Conservation (phyloP, 345 rosid species). For the Euphorbia lathyris region DNA sequence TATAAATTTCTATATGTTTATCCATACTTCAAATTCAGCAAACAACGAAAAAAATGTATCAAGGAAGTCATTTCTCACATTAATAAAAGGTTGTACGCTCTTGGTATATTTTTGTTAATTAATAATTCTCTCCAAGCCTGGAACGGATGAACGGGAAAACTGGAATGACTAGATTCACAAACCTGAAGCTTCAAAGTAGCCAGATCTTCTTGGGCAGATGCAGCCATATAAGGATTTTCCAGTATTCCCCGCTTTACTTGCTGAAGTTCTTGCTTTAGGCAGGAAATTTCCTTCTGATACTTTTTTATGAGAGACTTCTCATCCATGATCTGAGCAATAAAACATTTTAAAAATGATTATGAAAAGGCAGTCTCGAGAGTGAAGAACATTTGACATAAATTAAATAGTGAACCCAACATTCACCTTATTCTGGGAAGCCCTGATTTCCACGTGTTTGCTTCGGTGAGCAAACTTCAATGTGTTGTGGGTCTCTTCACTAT, state of each 20-base stretch:
- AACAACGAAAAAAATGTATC: no score
- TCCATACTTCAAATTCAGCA: no score
- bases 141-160: background rate
- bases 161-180: conserved; percentile 7
- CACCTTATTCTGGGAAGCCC: conserved; percentile 68
- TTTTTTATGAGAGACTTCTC: conserved; percentile 76
- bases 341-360: conserved; percentile 1
- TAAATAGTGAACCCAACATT: conserved; percentile 11
- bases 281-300: conserved; percentile 66
- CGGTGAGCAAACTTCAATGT: conserved; percentile 73
- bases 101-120: background rate
- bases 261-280: conserved; percentile 62
- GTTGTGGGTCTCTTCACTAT: conserved; percentile 68
- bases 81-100: no score
- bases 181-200: conserved; percentile 71
- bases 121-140: background rate
- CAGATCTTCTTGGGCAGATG: conserved; percentile 55
- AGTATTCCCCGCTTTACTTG: conserved; percentile 51
- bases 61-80: no score
- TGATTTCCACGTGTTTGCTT: conserved; percentile 61
- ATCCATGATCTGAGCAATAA: conserved; percentile 52
- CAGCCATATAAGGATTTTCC: conserved; percentile 37
- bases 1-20: no score
- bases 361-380: conserved; percentile 7
- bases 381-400: background rate